A percentile compares a stretch with the other conserved stretches of the same genome.
Evolutionary conservation across 2,329 filamentous ascomycete genomes (phyloP).

Genomic region (Albifimbria verrucaria): DNA sequence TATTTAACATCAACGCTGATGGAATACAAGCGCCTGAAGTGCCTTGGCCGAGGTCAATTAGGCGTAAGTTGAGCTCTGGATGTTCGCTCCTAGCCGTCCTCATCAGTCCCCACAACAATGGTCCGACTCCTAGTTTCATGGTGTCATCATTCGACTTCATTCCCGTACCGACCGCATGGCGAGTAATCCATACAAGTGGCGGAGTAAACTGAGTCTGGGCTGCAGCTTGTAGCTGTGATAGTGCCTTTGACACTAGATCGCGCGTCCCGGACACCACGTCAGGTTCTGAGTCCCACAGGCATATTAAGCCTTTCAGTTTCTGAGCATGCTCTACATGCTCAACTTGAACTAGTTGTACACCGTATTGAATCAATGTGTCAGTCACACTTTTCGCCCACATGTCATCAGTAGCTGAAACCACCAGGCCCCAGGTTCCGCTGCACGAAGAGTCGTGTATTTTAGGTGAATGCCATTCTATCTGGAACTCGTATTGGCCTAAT

Average conservation of each 20-base stretch:
- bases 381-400: slow-evolving; percentile 3
- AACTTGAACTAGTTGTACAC: slow-evolving; percentile 3
- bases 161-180: background rate
- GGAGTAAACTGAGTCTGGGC: background rate
- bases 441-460: background rate
- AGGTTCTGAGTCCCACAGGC: slow-evolving; percentile 7
- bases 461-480: background rate
- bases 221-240: slow-evolving; percentile 6
- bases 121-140: background rate
- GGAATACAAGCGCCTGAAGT: background rate
- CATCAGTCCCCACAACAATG: slow-evolving; percentile 13
- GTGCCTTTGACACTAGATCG: slow-evolving; percentile 2
- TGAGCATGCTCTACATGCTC: slow-evolving; percentile 4
- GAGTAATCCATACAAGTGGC: background rate
- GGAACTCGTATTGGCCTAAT: background rate
- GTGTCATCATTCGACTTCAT: background rate
- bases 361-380: background rate
- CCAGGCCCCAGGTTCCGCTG: slow-evolving; percentile 5
- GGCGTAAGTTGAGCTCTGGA: slow-evolving; percentile 10
- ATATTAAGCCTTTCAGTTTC: slow-evolving; percentile 8
- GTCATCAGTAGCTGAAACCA: background rate
- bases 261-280: background rate
- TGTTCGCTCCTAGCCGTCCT: slow-evolving; percentile 13
- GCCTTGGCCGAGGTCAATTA: slow-evolving; percentile 9
- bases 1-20: background rate